Conservation (phyloP, 1,139 yeast genomes). For the Diutina catenulata region DNA sequence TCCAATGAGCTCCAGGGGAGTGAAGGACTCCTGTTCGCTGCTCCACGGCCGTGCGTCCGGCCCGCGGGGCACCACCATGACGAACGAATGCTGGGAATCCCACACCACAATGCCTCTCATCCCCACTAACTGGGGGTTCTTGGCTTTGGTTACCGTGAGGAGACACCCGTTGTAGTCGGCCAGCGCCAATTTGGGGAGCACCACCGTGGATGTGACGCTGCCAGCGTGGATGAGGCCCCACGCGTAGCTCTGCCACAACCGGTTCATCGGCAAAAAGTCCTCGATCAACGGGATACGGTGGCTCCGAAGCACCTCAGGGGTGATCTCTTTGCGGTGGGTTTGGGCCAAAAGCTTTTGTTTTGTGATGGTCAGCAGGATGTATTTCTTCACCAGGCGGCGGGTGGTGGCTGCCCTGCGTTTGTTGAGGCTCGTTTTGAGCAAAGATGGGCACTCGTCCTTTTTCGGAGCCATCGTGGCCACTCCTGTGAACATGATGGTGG, state of each 20-base stretch:
- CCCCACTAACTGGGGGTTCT: slow-evolving; percentile 51
- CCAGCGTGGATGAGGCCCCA: slow-evolving; percentile 33
- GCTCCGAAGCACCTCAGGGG: slow-evolving; percentile 7
- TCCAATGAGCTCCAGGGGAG: slow-evolving; percentile 30
- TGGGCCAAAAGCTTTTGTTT: background rate
- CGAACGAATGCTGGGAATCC: slow-evolving; percentile 74
- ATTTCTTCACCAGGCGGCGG: background rate
- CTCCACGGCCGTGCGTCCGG: slow-evolving; percentile 6
- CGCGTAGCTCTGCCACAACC: slow-evolving; percentile 54
- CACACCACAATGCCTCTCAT: slow-evolving; percentile 69
- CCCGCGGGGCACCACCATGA: slow-evolving; percentile 42
- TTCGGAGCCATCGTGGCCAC: slow-evolving; percentile 5
- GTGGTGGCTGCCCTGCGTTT: slow-evolving; percentile 17
- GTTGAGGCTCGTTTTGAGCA: slow-evolving; percentile 13
- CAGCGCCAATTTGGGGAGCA: slow-evolving; percentile 50
- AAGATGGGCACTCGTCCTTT: slow-evolving; percentile 5
- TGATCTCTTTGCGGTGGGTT: background rate
- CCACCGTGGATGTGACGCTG: slow-evolving; percentile 18
- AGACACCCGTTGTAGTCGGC: slow-evolving; percentile 82
- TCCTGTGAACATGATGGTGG: slow-evolving; percentile 30
- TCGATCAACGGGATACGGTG: slow-evolving; percentile 38
- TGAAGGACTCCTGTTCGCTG: background rate
- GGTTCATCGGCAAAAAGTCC: slow-evolving; percentile 39
- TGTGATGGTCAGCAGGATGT: background rate
- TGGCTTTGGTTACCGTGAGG: slow-evolving; percentile 46